These are phyloP conservation scores for Citrus hindsii DNA, from an alignment of 345 rosid species.

Conservation along the genomic window DNA sequence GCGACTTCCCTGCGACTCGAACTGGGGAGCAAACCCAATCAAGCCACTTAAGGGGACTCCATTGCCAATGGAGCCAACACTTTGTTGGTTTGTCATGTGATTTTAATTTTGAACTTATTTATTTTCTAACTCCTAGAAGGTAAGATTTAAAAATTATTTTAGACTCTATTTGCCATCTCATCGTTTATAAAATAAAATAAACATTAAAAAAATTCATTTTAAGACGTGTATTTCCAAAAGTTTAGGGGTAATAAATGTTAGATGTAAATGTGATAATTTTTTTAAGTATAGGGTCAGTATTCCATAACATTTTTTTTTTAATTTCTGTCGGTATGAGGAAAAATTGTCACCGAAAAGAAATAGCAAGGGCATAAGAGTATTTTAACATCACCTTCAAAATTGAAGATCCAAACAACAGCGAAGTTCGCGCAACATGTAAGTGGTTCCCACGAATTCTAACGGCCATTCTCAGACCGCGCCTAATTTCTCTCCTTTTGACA, in stretches of 20 bases:
- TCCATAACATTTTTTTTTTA: not conserved
- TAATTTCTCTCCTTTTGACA: slow-evolving; percentile 13
- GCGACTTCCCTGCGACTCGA: too few relatives aligned
- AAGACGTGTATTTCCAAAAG: not conserved
- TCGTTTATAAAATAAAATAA: too few relatives aligned
- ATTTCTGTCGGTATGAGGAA: not conserved
- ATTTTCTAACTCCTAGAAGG: too few relatives aligned
- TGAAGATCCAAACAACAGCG: not conserved
- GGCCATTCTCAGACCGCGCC: slow-evolving; percentile 23
- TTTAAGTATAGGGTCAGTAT: too few relatives aligned
- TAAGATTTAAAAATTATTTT: too few relatives aligned
- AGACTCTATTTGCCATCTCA: too few relatives aligned
- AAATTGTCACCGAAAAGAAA: not conserved
- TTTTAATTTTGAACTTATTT: too few relatives aligned
- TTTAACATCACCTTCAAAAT: not conserved
- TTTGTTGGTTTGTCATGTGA: too few relatives aligned
- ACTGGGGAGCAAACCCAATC: too few relatives aligned
- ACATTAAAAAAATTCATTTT: rapidly evolving
- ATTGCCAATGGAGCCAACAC: too few relatives aligned
- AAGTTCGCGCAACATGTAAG: not conserved
- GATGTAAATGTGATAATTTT: not conserved
- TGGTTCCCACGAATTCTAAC: slow-evolving; percentile 21
- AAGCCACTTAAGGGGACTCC: too few relatives aligned
- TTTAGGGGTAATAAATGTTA: not conserved
- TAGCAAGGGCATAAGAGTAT: not conserved